Base-by-base conservation (phyloP, 208 protist species). In the Crithidia mellificae region DNA sequence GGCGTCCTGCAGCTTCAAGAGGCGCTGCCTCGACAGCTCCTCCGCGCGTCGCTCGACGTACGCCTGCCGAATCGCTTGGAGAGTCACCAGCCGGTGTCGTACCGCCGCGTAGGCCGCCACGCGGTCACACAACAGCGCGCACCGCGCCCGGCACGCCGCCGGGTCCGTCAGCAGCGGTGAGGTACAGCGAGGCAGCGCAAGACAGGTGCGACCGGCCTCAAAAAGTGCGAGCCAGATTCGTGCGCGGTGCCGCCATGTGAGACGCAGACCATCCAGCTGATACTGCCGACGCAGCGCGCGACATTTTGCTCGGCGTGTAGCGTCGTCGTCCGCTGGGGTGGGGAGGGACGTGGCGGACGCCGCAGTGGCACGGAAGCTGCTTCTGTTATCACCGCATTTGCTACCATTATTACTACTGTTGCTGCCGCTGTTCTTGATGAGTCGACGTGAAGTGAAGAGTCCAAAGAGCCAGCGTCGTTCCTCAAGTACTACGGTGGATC, bases 141-240 rank as follows among this genome's bases (percentile, higher is more conserved):
- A 78, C n/a, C 83, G 65, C 53, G 80, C 67, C 25, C 74, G 63
- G 36, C 87, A 81, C n/a, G 77, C 61, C 1, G 46, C 63, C 0
- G 83, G 78, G 55, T 90, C 81, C 2, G 77, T 84, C 41, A 92
- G 56, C 30, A 84, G 73, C 14, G 83, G 87, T 19, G 83, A 86
- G 15, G 83, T 86, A 58, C 68, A 84, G 2, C 64, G 52, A 9
- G 56, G 53, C 53, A 76, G 68, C 22, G 32, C 51, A 15, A 34
- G 11, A 34, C 69, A 84, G 12, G 29, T 15, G 24, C 76, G 22
- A n/a, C 80, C 68, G 12, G 75, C 70, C 54, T 62, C 24, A 22
- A 78, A 62, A 39, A 90, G 68, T 55, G 78, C 56, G 20, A 62
- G 69, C 63, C 81, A 70, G 34, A 92, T 39, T 0, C 50, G 69